Conservation (phyloP, 2,329 filamentous ascomycete genomes). For the Aspergillus hiratsukae region DNA sequence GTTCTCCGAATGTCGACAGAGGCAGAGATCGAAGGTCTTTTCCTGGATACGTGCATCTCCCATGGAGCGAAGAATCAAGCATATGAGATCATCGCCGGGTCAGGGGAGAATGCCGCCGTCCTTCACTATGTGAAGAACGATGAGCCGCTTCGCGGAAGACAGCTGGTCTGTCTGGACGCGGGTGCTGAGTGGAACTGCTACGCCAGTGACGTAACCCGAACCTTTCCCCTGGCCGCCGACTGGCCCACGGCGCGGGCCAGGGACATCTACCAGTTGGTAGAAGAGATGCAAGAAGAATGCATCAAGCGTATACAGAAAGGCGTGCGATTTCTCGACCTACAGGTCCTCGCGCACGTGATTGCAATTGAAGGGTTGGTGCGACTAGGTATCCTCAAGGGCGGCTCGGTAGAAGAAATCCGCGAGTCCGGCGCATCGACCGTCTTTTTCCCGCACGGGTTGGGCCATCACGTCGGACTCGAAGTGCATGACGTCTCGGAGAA, state of each 20-base stretch:
- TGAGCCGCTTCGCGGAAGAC: conserved; percentile 63
- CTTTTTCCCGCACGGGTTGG: conserved; percentile 48
- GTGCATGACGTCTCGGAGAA: conserved; percentile 41
- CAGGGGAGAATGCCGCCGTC: conserved; percentile 73
- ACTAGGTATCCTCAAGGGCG: conserved; percentile 68
- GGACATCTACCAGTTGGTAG: conserved; percentile 76
- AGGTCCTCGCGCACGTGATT: conserved; percentile 72
- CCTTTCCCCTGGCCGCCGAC: conserved; percentile 73
- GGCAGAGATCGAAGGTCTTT: conserved; percentile 74
- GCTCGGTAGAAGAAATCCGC: conserved; percentile 49
- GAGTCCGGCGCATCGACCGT: conserved; percentile 34
- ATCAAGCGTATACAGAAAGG: conserved; percentile 69
- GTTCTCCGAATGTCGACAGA: conserved; percentile 69
- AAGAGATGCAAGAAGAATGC: conserved; percentile 78
- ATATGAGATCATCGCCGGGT: conserved; percentile 81
- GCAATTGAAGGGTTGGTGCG: conserved; percentile 73
- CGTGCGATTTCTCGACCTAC: conserved; percentile 75
- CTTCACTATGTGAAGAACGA: conserved; percentile 85
- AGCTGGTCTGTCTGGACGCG: conserved; percentile 79
- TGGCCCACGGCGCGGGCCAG: conserved; percentile 59
- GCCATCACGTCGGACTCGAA: conserved; percentile 53
- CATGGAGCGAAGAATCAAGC: conserved; percentile 76
- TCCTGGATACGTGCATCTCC: conserved; percentile 70
- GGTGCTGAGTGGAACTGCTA: conserved; percentile 73
- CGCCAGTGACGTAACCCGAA: conserved; percentile 72